A percentile compares a stretch with the other conserved stretches of the same genome.
Evolutionary conservation across 768 basidiomycete species (phyloP).

Genomic region (Suillus luteus): DNA sequence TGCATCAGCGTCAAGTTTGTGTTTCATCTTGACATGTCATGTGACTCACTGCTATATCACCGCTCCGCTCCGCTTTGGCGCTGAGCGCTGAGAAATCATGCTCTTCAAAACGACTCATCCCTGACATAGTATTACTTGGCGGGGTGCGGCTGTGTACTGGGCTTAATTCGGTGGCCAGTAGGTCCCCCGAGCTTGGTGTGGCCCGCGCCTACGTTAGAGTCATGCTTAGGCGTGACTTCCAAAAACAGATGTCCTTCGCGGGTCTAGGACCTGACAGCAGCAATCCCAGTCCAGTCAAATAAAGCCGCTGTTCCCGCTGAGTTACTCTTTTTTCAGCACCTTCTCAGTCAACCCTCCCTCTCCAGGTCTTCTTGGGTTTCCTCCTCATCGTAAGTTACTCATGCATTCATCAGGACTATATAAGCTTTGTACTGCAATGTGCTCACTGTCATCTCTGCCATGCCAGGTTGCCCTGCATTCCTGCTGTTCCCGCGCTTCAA

Average conservation of each 20-base stretch:
- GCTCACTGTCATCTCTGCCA: slow-evolving; percentile 18
- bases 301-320: slow-evolving; percentile 27
- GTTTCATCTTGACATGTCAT: background rate
- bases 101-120: background rate
- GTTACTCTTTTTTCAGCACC: slow-evolving; percentile 23
- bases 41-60: background rate
- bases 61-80: background rate
- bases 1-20: background rate
- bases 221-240: background rate
- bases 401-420: slow-evolving; percentile 25
- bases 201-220: too few relatives aligned
- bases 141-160: background rate
- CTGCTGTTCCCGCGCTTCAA: slow-evolving; percentile 36
- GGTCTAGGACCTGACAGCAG: background rate
- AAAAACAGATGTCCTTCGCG: background rate
- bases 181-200: too few relatives aligned
- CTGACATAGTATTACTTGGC: background rate
- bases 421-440: slow-evolving; percentile 17
- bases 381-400: slow-evolving; percentile 24
- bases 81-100: background rate
- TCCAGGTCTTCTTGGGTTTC: slow-evolving; percentile 28
- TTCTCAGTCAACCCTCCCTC: slow-evolving; percentile 22
- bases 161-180: background rate
- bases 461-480: slow-evolving; percentile 34
- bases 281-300: slow-evolving; percentile 25